Base-by-base conservation (phyloP, 208 protist species). In the Acanthamoeba divionensis region DNA sequence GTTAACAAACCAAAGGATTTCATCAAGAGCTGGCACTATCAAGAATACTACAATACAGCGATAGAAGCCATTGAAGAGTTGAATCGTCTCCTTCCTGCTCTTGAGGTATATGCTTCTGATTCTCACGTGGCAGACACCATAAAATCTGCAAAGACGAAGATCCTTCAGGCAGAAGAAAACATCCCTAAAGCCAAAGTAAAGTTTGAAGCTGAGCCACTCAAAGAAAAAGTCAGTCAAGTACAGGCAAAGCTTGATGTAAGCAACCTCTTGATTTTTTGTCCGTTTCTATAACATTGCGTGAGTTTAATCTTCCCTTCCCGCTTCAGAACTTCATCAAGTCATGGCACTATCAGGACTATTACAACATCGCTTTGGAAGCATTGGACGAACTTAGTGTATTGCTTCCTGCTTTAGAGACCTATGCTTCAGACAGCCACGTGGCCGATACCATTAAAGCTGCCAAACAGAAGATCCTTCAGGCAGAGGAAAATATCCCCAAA, bases 331-430 rank as follows among this genome's bases (percentile, higher is more conserved):
- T 85, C 44, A n/a, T 65, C 21, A 60, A 26, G 36, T 24, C 24
- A 24, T 85, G 75, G 75, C 75, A 85, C 75, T 50, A 66, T 36
- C 60, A 85, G 75, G 50, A 85, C 50, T 85, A 85, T 38, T 85
- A 65, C 50, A 44, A 85, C 26, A 65, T 36, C 18, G 52, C 50
- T 24, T 36, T 85, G 33, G 75, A 85, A 55, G 52, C 36, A 9
- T 18, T 85, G 7, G 52, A 65, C 21, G 75, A 85, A 41, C 75
- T 85, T 38, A 36, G 65, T 33, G 8, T 65, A 21, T 38, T 85
- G 52, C 1, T 85, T 9, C 75, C 75, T 24, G 75, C 21, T 5
- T 55, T 85, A 33, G 75, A 85, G 24, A 9, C 18, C 0, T 85
- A 48, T 55, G 52, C 50, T 21, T 62, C 47, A 9, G 75, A 62